Base-by-base conservation (phyloP, 2,329 filamentous ascomycete genomes). In the Leptographium radiaticola region DNA sequence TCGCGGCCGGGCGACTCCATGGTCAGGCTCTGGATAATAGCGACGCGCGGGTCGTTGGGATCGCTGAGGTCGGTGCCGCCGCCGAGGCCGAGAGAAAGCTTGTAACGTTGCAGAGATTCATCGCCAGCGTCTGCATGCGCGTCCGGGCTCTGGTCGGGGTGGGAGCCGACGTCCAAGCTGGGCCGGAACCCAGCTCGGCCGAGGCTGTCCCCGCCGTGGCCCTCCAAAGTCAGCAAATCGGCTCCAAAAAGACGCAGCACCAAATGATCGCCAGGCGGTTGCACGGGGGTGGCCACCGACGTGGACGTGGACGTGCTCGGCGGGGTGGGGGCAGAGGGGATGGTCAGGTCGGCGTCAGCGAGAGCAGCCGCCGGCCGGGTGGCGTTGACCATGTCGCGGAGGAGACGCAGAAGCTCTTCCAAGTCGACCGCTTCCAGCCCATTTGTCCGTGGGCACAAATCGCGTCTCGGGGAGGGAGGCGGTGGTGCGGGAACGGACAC, bases 51-150 rank as follows among this genome's bases (percentile, higher is more conserved):
- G 66, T 97, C 91, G 66, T 77, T 87, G 63, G 86, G 80, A 67
- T 90, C 81, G 54, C 82, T 86, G 57, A 88, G 78, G 62, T 84
- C 78, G 49, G 77, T 80, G 65, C 86, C 85, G 62, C 81, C 83
- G 59, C 83, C 81, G 57, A 97, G 83, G 62, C 93, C 93, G 57
- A 98, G 85, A 13, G 91, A 97, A 66, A 91, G 81, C 77, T 98
- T 98, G 86, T 95, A 98, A 65, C 91, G 86, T 73, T 94, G 87
- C 64, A 98, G 84, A 58, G 91, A 93, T 71, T 97, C 91, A 69
- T 98, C 93, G 64, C 87, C 74, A 61, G 77, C 75, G 64, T 83
- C 76, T 84, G 64, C 54, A 55, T 36, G 12, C 20, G 38, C 25
- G 11, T 30, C 20, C 49, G 40, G 49, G 49, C 49, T 18, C 42